These are phyloP conservation scores for Combretum micranthum DNA, from an alignment of 345 rosid species.

Conservation along the genomic window DNA sequence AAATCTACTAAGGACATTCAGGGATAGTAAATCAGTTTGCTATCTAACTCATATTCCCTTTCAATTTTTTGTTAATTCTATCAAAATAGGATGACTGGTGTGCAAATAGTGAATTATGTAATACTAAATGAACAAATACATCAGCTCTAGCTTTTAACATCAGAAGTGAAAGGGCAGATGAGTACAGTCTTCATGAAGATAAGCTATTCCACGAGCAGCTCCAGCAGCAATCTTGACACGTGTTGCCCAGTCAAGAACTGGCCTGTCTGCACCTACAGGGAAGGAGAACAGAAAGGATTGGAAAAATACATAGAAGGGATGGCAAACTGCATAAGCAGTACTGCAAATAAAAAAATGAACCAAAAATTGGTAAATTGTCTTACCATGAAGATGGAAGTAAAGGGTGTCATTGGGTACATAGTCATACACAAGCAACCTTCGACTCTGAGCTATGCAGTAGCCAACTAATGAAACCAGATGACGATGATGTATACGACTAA, in stretches of 20 bases:
- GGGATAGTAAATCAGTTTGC: no score
- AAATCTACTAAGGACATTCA: no score
- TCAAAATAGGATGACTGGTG: neutral
- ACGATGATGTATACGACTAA: constrained; percentile 89
- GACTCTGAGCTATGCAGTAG: constrained; percentile 76
- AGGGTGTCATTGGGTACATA: constrained; percentile 82
- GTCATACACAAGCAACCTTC: constrained; percentile 78
- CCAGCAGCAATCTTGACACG: constrained; percentile 82
- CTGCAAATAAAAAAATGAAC: neutral
- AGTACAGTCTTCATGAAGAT: constrained; percentile 98
- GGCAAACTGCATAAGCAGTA: neutral
- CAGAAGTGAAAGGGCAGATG: constrained; percentile 6
- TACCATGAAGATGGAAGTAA: constrained; percentile 94
- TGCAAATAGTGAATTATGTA: neutral
- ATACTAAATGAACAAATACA: neutral
- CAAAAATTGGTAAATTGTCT: constrained; percentile 14
- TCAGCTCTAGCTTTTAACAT: neutral
- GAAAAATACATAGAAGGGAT: neutral
- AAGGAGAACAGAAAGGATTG: neutral
- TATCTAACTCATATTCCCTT: no score
- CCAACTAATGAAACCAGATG: constrained; percentile 94
- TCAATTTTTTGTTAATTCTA: no score
- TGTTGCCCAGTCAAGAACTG: constrained; percentile 66
- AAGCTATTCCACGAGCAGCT: constrained; percentile 96
- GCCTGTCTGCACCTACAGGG: constrained; percentile 46